These are phyloP conservation scores for Amaranthus cruentus DNA, from an alignment of 148 eudicot species.

Conservation along the genomic window DNA sequence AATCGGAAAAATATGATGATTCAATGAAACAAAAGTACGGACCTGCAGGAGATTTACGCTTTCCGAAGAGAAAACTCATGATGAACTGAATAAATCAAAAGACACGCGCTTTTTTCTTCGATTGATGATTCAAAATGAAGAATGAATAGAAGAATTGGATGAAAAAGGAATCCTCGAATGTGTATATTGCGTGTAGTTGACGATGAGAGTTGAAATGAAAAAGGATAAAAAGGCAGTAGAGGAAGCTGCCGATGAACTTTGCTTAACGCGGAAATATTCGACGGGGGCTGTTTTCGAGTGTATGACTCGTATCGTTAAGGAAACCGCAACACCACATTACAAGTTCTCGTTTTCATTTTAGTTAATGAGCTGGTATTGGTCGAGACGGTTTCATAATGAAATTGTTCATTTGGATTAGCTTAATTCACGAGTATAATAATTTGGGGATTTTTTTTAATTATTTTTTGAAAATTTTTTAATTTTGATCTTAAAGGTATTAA, in stretches of 20 bases:
- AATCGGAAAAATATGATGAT: neutral
- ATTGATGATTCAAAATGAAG: neutral
- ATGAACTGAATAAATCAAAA: neutral
- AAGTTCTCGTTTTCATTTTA: no score
- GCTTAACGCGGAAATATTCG: conserved; percentile 20
- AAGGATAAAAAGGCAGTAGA: neutral
- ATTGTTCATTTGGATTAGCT: no score
- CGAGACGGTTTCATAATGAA: no score
- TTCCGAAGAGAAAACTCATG: conserved; percentile 91
- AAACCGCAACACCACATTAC: no score
- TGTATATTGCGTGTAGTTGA: neutral
- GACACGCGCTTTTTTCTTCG: neutral
- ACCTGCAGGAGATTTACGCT: conserved; percentile 94
- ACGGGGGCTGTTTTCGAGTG: neutral
- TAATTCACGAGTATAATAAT: no score
- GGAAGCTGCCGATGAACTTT: conserved; percentile 5
- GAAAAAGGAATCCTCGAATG: neutral
- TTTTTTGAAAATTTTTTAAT: no score
- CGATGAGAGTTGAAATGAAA: neutral
- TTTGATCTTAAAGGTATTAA: no score
- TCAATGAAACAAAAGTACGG: neutral
- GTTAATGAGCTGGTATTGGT: no score
- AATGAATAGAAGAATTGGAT: neutral
- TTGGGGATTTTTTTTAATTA: no score
- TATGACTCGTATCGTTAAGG: no score